Evolutionary conservation across 352 stramenopile genomes (phyloP).

Genomic region (Pythium dissimile): DNA sequence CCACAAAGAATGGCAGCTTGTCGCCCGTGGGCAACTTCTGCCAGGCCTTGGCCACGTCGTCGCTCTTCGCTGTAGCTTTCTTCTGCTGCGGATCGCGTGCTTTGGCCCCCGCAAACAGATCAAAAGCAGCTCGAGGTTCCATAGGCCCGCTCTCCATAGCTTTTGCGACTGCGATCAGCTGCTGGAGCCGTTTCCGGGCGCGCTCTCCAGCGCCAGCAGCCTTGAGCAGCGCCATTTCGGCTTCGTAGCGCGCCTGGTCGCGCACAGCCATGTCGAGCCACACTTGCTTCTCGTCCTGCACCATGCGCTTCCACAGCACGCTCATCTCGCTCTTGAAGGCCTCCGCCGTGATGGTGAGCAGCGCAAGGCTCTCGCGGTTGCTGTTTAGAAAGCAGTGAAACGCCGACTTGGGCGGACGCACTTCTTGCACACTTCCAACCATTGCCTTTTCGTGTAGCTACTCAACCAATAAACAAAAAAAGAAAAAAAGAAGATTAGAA

Average conservation of each 20-base stretch:
- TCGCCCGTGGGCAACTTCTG: conserved; percentile 33
- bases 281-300: conserved; percentile 33
- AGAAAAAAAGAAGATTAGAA: no score
- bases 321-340: conserved; percentile 58
- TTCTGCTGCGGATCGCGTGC: conserved; percentile 29
- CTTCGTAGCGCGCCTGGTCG: conserved; percentile 42
- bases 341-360: conserved; percentile 51
- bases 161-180: conserved; percentile 33
- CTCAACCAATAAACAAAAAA: no score
- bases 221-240: conserved; percentile 48
- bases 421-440: no score
- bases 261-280: conserved; percentile 48
- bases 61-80: conserved; percentile 30
- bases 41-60: conserved; percentile 49
- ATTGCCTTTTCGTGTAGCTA: no score
- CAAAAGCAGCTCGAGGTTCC: conserved; percentile 42
- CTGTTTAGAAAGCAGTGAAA: conserved; percentile 65
- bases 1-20: conserved; percentile 27
- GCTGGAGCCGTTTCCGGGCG: conserved; percentile 28
- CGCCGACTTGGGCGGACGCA: conserved; percentile 31
- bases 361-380: conserved; percentile 48
- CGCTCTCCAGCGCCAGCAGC: conserved; percentile 30
- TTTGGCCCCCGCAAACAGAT: conserved; percentile 36
- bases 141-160: conserved; percentile 30
- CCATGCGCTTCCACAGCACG: conserved; percentile 43